Conservation (phyloP, 2,329 filamentous ascomycete genomes). For the Trichoderma atroviride region DNA sequence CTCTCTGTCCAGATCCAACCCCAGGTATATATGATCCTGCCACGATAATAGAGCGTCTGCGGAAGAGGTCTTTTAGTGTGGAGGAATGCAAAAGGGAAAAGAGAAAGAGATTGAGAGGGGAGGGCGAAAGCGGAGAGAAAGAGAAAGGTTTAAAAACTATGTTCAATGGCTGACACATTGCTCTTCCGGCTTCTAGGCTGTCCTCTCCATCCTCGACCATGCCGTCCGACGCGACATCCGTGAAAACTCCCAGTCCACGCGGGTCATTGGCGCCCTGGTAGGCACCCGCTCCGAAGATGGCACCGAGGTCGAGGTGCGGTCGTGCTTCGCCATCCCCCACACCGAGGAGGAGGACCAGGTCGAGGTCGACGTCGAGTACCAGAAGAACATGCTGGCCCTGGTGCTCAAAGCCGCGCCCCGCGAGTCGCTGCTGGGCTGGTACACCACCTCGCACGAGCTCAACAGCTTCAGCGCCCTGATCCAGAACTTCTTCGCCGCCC, state of each 20-base stretch:
- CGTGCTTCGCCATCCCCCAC: slow-evolving; percentile 96
- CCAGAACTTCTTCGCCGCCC: slow-evolving; percentile 98
- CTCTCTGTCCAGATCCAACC: slow-evolving; percentile 94
- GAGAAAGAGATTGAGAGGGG: not conserved
- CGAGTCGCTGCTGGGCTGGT: slow-evolving; percentile 96
- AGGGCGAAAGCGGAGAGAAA: not conserved
- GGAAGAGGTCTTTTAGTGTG: not conserved
- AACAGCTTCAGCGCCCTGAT: slow-evolving; percentile 97
- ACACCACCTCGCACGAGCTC: slow-evolving; percentile 93
- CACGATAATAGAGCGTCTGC: slow-evolving; percentile 27
- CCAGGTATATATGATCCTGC: slow-evolving; percentile 64
- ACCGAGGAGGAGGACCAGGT: slow-evolving; percentile 98
- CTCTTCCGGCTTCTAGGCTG: slow-evolving; percentile 49
- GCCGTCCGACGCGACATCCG: slow-evolving; percentile 79
- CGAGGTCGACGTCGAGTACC: slow-evolving; percentile 99
- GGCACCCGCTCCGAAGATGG: slow-evolving; percentile 95
- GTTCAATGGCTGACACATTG: slow-evolving; percentile 19
- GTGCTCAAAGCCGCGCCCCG: slow-evolving; percentile 93
- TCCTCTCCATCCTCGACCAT: slow-evolving; percentile 86
- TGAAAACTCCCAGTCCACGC: slow-evolving; percentile 76
- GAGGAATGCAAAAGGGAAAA: not conserved
- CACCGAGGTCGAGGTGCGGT: slow-evolving; percentile 92
- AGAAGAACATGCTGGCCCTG: slow-evolving; percentile 97
- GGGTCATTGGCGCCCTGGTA: slow-evolving; percentile 94
- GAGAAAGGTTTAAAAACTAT: not conserved